Evolutionary conservation across 2,329 filamentous ascomycete species (phyloP).

Genomic region (Amesomyces nigricolor): DNA sequence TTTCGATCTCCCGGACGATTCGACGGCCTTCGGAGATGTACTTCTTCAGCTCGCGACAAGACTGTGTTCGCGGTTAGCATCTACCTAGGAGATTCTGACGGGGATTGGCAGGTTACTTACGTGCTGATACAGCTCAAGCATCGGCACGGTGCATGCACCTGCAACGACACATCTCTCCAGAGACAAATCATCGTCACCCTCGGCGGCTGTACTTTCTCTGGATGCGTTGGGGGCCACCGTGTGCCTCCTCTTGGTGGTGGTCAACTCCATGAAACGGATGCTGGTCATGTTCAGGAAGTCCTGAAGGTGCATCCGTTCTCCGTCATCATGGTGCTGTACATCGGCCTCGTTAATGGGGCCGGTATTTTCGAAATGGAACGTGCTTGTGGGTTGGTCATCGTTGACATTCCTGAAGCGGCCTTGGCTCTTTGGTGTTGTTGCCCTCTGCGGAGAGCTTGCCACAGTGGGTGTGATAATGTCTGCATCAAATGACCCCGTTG

Average conservation of each 20-base stretch:
- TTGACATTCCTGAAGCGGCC: constrained; percentile 50
- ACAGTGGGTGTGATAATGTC: constrained; percentile 39
- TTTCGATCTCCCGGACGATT: constrained; percentile 86
- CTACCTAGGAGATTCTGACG: neutral
- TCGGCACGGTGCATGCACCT: constrained; percentile 84
- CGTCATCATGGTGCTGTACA: constrained; percentile 44
- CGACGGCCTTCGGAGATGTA: constrained; percentile 91
- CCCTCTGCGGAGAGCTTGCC: constrained; percentile 44
- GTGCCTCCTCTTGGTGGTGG: constrained; percentile 87
- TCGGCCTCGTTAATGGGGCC: constrained; percentile 38
- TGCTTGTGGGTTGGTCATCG: constrained; percentile 41
- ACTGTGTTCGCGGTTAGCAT: constrained; percentile 32
- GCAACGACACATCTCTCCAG: constrained; percentile 80
- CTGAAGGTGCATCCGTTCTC: constrained; percentile 71
- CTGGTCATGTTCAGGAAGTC: constrained; percentile 93
- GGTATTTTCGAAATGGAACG: constrained; percentile 41
- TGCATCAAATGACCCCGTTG: constrained; percentile 37
- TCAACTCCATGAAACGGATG: constrained; percentile 97
- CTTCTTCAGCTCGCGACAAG: constrained; percentile 90
- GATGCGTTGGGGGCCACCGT: constrained; percentile 60
- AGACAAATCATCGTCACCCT: constrained; percentile 47
- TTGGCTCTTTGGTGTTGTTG: constrained; percentile 52
- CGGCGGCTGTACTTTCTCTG: constrained; percentile 38
- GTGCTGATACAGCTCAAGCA: constrained; percentile 92
- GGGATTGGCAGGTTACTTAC: constrained; percentile 38